phyloP scores from a whole-genome alignment of 805 yeast genomes.

The Myxozyma kluyveri region DNA sequence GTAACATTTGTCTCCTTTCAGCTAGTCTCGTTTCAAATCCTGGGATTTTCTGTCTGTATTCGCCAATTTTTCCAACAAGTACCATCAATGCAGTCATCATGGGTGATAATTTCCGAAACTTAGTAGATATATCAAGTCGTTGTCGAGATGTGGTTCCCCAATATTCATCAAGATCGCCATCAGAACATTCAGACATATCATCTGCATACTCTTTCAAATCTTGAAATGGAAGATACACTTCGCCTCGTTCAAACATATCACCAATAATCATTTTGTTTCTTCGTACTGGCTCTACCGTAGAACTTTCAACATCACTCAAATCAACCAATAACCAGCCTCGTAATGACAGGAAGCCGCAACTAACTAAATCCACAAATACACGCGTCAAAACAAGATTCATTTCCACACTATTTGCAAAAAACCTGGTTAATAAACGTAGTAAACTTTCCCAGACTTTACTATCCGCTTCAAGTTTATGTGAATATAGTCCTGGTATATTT shows the following conservation, averaged over 20 bases:
- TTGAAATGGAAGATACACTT: neutral
- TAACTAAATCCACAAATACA: constrained; percentile 31
- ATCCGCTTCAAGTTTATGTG: constrained; percentile 13
- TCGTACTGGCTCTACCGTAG: constrained; percentile 12
- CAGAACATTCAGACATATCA: constrained; percentile 20
- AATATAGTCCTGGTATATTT: constrained; percentile 5
- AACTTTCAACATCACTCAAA: constrained; percentile 22
- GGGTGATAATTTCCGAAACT: constrained; percentile 14
- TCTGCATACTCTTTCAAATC: constrained; percentile 9
- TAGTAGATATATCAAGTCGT: constrained; percentile 7
- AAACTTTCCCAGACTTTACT: constrained; percentile 19
- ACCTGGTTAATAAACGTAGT: constrained; percentile 14
- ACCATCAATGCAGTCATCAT: constrained; percentile 17
- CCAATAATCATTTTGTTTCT: neutral
- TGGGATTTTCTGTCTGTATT: constrained; percentile 14
- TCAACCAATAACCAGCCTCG: constrained; percentile 30
- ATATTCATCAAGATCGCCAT: constrained; percentile 22
- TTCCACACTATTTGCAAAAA: constrained; percentile 34
- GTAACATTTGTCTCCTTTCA: constrained; percentile 17
- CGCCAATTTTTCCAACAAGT: constrained; percentile 14
- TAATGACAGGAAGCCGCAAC: constrained; percentile 32
- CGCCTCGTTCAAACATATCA: neutral
- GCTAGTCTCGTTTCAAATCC: constrained; percentile 20
- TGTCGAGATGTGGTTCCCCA: constrained; percentile 20
- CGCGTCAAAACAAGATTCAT: constrained; percentile 34